A percentile compares a stretch with the other conserved stretches of the same genome.
These are phyloP conservation scores for Passiflora organensis DNA, from an alignment of 345 rosid genomes.

Conservation along the genomic window DNA sequence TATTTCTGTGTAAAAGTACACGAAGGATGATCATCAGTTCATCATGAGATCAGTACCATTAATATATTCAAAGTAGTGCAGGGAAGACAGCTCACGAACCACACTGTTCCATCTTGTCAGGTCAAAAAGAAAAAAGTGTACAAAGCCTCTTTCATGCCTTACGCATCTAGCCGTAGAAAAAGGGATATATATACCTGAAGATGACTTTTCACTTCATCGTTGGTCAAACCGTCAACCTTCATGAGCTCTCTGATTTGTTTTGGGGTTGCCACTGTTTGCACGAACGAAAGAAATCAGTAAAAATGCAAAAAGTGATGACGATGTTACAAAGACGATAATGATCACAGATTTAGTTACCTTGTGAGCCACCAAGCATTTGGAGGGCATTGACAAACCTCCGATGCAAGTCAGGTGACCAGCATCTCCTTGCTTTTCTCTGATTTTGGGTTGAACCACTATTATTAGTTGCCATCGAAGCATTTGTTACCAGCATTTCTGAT, in stretches of 20 bases:
- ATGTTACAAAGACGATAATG: not conserved
- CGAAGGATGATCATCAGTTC: not conserved
- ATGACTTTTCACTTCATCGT: slow-evolving; percentile 99
- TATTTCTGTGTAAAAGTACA: slow-evolving; percentile 57
- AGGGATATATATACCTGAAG: slow-evolving; percentile 61
- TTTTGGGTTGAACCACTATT: slow-evolving; percentile 31
- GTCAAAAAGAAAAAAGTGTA: slow-evolving; percentile 13
- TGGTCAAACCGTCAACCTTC: slow-evolving; percentile 99
- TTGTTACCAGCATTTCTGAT: slow-evolving; percentile 34
- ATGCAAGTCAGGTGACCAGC: slow-evolving; percentile 99
- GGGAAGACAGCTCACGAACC: too few species aligned
- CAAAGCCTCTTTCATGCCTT: slow-evolving; percentile 23
- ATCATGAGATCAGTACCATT: not conserved
- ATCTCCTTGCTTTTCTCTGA: slow-evolving; percentile 89
- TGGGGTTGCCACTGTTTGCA: slow-evolving; percentile 77
- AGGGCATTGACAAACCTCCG: slow-evolving; percentile 92
- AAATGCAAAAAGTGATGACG: not conserved
- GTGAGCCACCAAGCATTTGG: slow-evolving; percentile 98
- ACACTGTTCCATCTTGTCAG: slow-evolving; percentile 23
- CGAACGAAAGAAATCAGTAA: slow-evolving; percentile 16
- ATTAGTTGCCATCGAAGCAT: slow-evolving; percentile 16
- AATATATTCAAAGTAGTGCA: too few species aligned
- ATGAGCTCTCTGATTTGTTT: slow-evolving; percentile 95
- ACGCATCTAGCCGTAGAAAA: slow-evolving; percentile 1
- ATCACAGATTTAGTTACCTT: slow-evolving; percentile 74